Evolutionary conservation across 164 flowering plant genomes (phyloP), one percentile per base, ranked within the genome.

Genomic region (Saururus chinensis): DNA sequence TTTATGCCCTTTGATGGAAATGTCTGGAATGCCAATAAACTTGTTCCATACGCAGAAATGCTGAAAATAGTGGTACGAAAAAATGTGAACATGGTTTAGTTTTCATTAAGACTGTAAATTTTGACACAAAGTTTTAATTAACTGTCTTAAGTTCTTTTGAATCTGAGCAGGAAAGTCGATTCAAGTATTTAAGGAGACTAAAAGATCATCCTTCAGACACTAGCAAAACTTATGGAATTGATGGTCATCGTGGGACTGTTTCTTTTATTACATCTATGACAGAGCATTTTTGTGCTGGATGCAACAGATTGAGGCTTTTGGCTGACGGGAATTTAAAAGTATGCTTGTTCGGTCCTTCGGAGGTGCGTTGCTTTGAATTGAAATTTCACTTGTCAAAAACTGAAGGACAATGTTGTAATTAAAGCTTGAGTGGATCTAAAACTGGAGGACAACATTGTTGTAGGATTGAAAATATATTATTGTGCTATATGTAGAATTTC

Each of bases 1-100:
- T 93, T 93, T 70, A 90, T 93, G 99, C 99, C 99, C 56, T 93
- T 93, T 71, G 97, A 93, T 79, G 99, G 99, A 63, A 93, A 93
- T 77, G 93, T 90, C 60, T 93, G 99, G 99, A 90, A 87, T 71
- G 89, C 81, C 56, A 90, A 93, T 84, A 93, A 88, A 76, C 91
- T 93, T 26, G 91, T 93, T 60, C 80, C 99, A 20, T 93, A 87
- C 68, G 61, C 88, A 9, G 99, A 93, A 68, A 84, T 93, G 88
- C 58, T 82, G 76, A 82, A 88, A 73, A 85, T 7, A 83, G 96
- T 93, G 97, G 99, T 92, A 89, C 81, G 93, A 84, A 86, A 83
- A 79, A 82, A 73, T 64, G 64, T 68, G 71, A n/a, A n/a, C n/a
- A n/a, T n/a, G n/a, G n/a, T n/a, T n/a, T n/a, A n/a, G n/a, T n/a